phyloP scores from a whole-genome alignment of 1,139 yeast species.

The Suhomyces panamericanus region DNA sequence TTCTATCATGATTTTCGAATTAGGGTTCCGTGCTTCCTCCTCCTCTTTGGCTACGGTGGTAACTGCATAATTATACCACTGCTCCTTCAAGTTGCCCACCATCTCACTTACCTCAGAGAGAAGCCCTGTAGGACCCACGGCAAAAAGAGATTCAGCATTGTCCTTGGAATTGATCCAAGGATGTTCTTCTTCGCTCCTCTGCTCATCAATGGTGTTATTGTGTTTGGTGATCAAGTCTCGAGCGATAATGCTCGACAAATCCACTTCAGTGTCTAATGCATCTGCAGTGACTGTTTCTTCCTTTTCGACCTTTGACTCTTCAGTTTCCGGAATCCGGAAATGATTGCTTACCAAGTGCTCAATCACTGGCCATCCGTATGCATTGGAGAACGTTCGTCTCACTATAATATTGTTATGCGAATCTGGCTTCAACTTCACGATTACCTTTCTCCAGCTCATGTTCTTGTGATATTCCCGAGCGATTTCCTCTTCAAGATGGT shows the following conservation, averaged over 20 bases:
- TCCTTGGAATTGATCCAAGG: conserved; percentile 56
- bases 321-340: conserved; percentile 30
- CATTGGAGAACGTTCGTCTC: conserved; percentile 85
- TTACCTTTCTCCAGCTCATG: conserved; percentile 89
- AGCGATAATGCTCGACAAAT: conserved; percentile 33
- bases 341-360: conserved; percentile 75
- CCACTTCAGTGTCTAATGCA: conserved; percentile 30
- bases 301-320: background rate
- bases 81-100: conserved; percentile 41
- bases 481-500: conserved; percentile 68
- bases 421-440: conserved; percentile 84
- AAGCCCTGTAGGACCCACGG: conserved; percentile 73
- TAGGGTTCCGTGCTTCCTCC: background rate
- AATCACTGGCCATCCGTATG: conserved; percentile 94
- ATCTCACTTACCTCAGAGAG: conserved; percentile 61
- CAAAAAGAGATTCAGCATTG: conserved; percentile 53
- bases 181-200: conserved; percentile 17
- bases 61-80: conserved; percentile 32
- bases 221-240: conserved; percentile 37
- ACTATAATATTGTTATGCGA: conserved; percentile 95
- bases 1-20: background rate
- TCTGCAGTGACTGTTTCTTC: conserved; percentile 14
- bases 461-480: conserved; percentile 87
- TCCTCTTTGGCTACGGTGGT: conserved; percentile 1
- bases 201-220: conserved; percentile 37